Evolutionary conservation across 257 asterid species (phyloP).

Genomic region (Nicotiana attenuata): DNA sequence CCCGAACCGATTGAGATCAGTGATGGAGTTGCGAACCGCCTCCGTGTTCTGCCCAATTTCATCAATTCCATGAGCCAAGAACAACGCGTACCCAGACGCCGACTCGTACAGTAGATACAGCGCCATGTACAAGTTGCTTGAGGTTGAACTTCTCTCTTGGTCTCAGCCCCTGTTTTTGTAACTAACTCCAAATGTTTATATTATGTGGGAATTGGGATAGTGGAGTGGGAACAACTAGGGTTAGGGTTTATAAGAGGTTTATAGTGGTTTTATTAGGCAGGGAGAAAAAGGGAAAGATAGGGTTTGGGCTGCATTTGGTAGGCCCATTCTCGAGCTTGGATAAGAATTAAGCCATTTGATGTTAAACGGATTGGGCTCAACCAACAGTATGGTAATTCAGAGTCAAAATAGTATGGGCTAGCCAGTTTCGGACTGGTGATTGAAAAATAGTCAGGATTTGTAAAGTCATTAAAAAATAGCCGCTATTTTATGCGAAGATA

Average conservation of each 20-base stretch:
- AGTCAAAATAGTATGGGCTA: too few species aligned
- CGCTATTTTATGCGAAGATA: too few species aligned
- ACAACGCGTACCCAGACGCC: slow-evolving; percentile 69
- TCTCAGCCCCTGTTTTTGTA: not conserved
- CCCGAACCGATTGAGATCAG: slow-evolving; percentile 71
- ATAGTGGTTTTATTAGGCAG: not conserved
- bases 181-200: not conserved
- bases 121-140: slow-evolving; percentile 34
- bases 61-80: slow-evolving; percentile 65
- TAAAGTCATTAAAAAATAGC: too few species aligned
- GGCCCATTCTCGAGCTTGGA: not conserved
- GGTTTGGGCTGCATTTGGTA: not conserved
- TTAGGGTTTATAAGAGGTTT: slow-evolving; percentile 12
- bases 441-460: too few species aligned
- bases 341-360: not conserved
- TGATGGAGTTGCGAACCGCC: slow-evolving; percentile 66
- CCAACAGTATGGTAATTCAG: not conserved
- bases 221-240: not conserved
- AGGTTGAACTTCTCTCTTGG: not conserved
- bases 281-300: not conserved
- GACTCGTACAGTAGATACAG: slow-evolving; percentile 68
- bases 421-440: too few species aligned
- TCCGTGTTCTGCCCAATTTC: slow-evolving; percentile 90
- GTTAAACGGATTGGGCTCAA: not conserved
- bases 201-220: not conserved